phyloP scores from a whole-genome alignment of 2,329 filamentous ascomycete species.

The Podosphaera xanthii region DNA sequence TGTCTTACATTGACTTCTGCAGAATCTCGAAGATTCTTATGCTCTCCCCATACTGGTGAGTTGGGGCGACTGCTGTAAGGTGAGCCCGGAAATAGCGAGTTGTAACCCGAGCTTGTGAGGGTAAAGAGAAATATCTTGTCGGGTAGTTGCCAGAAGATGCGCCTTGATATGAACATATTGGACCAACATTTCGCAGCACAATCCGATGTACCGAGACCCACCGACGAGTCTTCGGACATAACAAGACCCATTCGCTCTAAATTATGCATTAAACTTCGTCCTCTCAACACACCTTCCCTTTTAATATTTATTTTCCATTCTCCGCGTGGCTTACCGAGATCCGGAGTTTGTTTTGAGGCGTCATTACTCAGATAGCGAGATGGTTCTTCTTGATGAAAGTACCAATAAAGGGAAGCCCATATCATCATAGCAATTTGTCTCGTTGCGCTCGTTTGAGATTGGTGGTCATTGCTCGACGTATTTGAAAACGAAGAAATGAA shows the following conservation, averaged over 20 bases:
- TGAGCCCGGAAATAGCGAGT: slow-evolving; percentile 24
- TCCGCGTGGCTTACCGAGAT: slow-evolving; percentile 49
- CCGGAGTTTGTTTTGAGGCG: slow-evolving; percentile 40
- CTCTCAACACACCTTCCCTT: slow-evolving; percentile 69
- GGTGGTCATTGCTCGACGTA: slow-evolving; percentile 59
- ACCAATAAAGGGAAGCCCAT: slow-evolving; percentile 89
- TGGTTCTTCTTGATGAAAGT: slow-evolving; percentile 74
- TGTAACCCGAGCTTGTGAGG: slow-evolving; percentile 29
- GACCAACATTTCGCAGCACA: slow-evolving; percentile 45
- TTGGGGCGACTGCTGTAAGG: slow-evolving; percentile 29
- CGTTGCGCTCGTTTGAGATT: slow-evolving; percentile 56
- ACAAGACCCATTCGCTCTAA: slow-evolving; percentile 84
- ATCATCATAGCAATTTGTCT: slow-evolving; percentile 91
- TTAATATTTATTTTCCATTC: slow-evolving; percentile 76
- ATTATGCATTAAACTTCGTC: slow-evolving; percentile 62
- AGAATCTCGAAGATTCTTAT: slow-evolving; percentile 12
- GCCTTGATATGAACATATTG: slow-evolving; percentile 59
- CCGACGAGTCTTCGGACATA: slow-evolving; percentile 48
- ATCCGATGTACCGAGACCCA: slow-evolving; percentile 41
- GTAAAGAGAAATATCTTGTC: slow-evolving; percentile 74
- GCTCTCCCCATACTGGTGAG: slow-evolving; percentile 24
- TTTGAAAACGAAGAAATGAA: slow-evolving; percentile 86
- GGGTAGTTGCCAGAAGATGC: slow-evolving; percentile 82
- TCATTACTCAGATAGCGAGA: slow-evolving; percentile 37
- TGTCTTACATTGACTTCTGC: slow-evolving; percentile 12